Percentiles rank a stretch among this genome's conserved stretches.
Conservation (phyloP, 805 yeast genomes). For the Barnettozyma botsteinii region DNA sequence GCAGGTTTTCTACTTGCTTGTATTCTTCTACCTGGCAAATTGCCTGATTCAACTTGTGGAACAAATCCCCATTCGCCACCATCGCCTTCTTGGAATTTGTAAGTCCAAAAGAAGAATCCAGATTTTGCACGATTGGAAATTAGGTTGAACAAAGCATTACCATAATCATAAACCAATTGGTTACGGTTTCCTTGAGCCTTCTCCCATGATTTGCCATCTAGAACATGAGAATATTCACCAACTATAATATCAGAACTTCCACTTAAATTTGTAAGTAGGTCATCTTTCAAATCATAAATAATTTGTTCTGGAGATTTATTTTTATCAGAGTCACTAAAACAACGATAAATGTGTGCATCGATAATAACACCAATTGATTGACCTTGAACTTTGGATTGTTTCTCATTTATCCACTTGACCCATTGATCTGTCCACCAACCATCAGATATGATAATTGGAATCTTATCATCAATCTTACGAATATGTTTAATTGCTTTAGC, state of each 20-base stretch:
- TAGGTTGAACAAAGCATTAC: slow-evolving; percentile 44
- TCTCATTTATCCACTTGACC: slow-evolving; percentile 55
- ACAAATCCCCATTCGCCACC: slow-evolving; percentile 97
- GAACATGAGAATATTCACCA: slow-evolving; percentile 88
- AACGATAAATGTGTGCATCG: slow-evolving; percentile 83
- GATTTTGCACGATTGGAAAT: slow-evolving; percentile 50
- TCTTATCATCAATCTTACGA: slow-evolving; percentile 42
- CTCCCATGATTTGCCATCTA: slow-evolving; percentile 74
- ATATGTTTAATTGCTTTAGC: slow-evolving; percentile 56
- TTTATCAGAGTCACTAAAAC: slow-evolving; percentile 74
- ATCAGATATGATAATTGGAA: slow-evolving; percentile 82
- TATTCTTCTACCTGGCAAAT: slow-evolving; percentile 35
- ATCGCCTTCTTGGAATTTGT: slow-evolving; percentile 76
- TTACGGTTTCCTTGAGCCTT: slow-evolving; percentile 43
- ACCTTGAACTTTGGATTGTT: slow-evolving; percentile 31
- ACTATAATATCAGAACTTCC: slow-evolving; percentile 62
- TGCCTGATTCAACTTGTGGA: slow-evolving; percentile 65
- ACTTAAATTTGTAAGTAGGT: slow-evolving; percentile 44
- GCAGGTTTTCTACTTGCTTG: slow-evolving; percentile 33
- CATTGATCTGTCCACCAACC: slow-evolving; percentile 90
- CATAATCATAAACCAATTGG: slow-evolving; percentile 54
- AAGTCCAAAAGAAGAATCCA: slow-evolving; percentile 90
- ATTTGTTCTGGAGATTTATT: slow-evolving; percentile 58
- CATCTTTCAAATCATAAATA: slow-evolving; percentile 46
- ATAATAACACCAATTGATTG: slow-evolving; percentile 57